These are phyloP conservation scores for Taiwanofungus camphoratus DNA, from an alignment of 1,284 basidiomycete genomes.

Conservation along the genomic window DNA sequence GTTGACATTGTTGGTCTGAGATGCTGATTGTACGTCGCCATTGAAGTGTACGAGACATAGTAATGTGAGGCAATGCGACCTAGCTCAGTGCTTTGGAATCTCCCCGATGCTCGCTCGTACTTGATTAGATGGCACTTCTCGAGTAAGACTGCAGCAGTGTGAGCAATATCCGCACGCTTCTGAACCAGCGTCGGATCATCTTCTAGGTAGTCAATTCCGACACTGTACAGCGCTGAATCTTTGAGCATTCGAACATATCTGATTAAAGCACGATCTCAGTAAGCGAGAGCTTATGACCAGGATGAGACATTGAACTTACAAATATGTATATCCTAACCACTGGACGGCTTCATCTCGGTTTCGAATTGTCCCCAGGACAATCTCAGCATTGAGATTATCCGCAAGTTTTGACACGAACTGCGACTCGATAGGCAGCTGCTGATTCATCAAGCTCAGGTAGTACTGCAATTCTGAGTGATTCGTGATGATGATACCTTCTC, in stretches of 20 bases:
- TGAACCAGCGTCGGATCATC: constrained; percentile 84
- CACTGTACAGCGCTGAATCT: constrained; percentile 84
- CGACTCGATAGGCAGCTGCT: constrained; percentile 95
- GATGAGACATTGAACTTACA: constrained; percentile 46
- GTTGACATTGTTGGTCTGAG: constrained; percentile 82
- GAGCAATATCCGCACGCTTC: constrained; percentile 91
- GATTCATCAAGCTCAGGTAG: constrained; percentile 90
- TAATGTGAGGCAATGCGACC: constrained; percentile 96
- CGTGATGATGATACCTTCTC: constrained; percentile 98
- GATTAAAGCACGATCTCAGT: no score
- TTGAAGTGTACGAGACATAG: constrained; percentile 94
- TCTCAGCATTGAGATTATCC: constrained; percentile 97
- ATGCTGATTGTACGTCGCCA: constrained; percentile 97
- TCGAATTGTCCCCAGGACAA: constrained; percentile 92
- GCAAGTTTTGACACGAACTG: constrained; percentile 92
- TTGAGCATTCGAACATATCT: constrained; percentile 97
- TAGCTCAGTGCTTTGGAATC: constrained; percentile 88
- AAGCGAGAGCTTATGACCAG: constrained; percentile 5
- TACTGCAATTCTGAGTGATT: constrained; percentile 97
- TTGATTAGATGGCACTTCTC: constrained; percentile 95
- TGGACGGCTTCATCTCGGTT: constrained; percentile 97
- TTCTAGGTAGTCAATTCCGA: constrained; percentile 88
- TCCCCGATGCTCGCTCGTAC: constrained; percentile 86
- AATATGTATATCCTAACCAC: constrained; percentile 93
- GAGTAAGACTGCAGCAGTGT: constrained; percentile 89